Base-by-base conservation (phyloP, 768 basidiomycete genomes). In the Serendipita sp. region DNA sequence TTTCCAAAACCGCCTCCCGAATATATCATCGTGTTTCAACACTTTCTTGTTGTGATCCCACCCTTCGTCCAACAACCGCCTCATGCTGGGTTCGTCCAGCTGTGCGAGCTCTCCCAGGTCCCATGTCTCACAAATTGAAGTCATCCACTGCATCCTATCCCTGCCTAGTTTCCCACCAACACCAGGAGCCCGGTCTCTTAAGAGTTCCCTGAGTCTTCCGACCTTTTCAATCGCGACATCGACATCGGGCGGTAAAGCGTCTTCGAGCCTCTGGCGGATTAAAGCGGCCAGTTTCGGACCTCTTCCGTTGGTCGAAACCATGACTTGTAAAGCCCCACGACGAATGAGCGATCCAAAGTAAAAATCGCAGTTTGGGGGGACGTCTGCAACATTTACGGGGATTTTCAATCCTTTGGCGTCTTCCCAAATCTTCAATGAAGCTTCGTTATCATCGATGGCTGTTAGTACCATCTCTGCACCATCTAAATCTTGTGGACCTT, bases 311-410 rank as follows among this genome's bases (percentile, higher is more conserved):
- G 96, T 98, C 16, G 92, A 94, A 63, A 99, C 85, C 88, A 98
- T 88, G 68, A 99, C 84, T 75, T 96, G 93, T 28, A 99, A 76
- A 0, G 94, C 90, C 0, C 95, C 94, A 66, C 85, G 81, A 35
- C 91, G 86, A 66, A 97, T 84, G 73, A 92, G 89, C 2, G 91
- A 88, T 60, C 96, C 96, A 76, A 98, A 99, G 78, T 94, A 98
- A 72, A 99, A 99, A 75, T 99, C 95, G 78, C 96, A 99, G 47
- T 86, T 82, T 48, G 89, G 84, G 2, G 96, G 96, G 66, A 97
- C 88, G 76, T 99, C 95, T 45, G 96, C 96, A 67, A 92, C 92
- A 74, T 99, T 99, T 64, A 95, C 86, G 4, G 93, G 92, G 60
- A 97, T 86, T 54, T 78, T 81, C 63, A 74, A 78, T 30, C 79